phyloP scores from a whole-genome alignment of 306 rosid genomes.

The Ceratonia siliqua region DNA sequence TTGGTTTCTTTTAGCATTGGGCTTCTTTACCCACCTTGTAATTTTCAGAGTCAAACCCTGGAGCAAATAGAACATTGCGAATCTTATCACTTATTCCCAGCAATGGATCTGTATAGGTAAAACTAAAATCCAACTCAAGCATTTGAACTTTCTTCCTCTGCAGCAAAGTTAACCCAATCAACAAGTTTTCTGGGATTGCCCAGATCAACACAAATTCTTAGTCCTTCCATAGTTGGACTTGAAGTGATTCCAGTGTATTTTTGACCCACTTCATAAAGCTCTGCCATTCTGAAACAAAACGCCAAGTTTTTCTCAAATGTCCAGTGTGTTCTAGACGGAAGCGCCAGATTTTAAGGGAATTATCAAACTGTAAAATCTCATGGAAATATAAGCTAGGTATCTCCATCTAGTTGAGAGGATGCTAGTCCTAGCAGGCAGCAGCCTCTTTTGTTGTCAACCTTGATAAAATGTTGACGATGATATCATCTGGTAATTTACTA shows the following conservation, averaged over 20 bases:
- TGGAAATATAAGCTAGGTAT: background rate
- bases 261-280: background rate
- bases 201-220: constrained; percentile 21
- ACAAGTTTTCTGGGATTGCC: constrained; percentile 5
- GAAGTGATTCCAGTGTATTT: background rate
- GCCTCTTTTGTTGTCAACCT: constrained; percentile 19
- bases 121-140: background rate
- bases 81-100: background rate
- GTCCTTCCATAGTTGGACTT: background rate
- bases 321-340: background rate
- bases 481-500: constrained; percentile 17
- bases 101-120: background rate
- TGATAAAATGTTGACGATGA: background rate
- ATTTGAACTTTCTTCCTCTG: background rate
- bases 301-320: background rate
- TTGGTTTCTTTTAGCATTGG: background rate
- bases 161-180: constrained; percentile 1
- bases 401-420: constrained; percentile 26
- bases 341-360: background rate
- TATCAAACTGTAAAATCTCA: constrained; percentile 12
- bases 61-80: background rate
- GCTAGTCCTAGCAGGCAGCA: constrained; percentile 8
- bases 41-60: background rate
- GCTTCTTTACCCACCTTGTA: background rate
- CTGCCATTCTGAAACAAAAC: background rate